These are phyloP conservation scores for Bretziella fagacearum DNA, from an alignment of 2,329 filamentous ascomycete species.

Conservation along the genomic window DNA sequence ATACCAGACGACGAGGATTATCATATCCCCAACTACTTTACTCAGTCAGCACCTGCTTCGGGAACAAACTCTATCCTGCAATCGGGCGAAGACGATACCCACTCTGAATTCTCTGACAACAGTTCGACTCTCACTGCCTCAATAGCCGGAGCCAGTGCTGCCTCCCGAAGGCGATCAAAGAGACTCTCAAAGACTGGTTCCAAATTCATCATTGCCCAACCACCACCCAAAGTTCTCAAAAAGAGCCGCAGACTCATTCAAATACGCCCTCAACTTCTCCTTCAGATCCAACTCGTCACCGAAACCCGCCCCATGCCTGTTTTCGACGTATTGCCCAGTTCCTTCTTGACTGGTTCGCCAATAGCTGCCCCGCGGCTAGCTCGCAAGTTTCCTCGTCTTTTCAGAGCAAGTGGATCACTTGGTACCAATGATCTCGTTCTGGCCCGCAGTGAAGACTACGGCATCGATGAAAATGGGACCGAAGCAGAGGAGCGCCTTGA, in stretches of 20 bases:
- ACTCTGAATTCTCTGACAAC: conserved; percentile 30
- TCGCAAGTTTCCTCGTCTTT: conserved; percentile 45
- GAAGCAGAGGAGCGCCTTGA: conserved; percentile 31
- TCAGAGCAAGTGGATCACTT: conserved; percentile 45
- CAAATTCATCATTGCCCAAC: conserved; percentile 50
- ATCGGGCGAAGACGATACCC: conserved; percentile 31
- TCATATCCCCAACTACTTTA: conserved; percentile 11
- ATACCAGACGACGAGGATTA: conserved; percentile 11
- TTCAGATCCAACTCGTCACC: conserved; percentile 54
- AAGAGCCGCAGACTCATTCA: conserved; percentile 50
- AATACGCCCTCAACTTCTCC: conserved; percentile 48
- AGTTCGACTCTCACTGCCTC: conserved; percentile 20
- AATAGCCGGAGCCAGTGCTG: conserved; percentile 18
- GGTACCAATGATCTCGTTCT: conserved; percentile 54
- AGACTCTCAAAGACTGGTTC: conserved; percentile 28
- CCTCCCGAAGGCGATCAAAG: conserved; percentile 15
- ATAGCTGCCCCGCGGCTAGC: conserved; percentile 40
- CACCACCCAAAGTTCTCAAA: conserved; percentile 39
- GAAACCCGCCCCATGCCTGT: conserved; percentile 47
- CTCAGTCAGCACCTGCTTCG: conserved; percentile 1
- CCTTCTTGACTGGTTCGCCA: conserved; percentile 36
- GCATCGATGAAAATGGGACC: conserved; percentile 30
- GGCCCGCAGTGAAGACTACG: conserved; percentile 53
- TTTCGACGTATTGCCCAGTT: conserved; percentile 57
- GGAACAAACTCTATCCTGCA: conserved; percentile 4